Percentiles rank a stretch among this genome's conserved stretches.
Evolutionary conservation across 208 protist species (phyloP).

Genomic region (Naegleria fowleri): DNA sequence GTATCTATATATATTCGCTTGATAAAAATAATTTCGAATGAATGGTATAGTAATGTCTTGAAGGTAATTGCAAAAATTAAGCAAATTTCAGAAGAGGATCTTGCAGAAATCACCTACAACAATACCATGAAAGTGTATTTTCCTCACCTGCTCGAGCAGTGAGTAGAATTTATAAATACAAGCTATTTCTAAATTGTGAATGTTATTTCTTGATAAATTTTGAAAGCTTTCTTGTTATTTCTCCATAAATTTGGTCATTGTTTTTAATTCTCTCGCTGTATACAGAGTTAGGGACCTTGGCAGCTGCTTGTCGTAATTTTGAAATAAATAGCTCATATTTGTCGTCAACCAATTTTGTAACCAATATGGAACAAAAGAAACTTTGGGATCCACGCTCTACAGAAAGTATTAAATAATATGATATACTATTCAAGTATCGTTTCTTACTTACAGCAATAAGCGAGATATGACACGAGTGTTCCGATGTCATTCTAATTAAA

Average conservation of each 20-base stretch:
- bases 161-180: no score
- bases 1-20: conserved; percentile 28
- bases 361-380: neutral
- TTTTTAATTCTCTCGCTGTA: neutral
- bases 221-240: neutral
- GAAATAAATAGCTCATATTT: neutral
- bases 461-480: neutral
- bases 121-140: neutral
- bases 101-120: neutral
- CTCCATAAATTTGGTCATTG: neutral
- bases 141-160: neutral
- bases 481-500: neutral
- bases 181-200: no score
- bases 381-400: neutral
- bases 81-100: neutral
- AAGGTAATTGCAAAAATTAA: neutral
- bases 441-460: neutral
- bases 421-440: no score
- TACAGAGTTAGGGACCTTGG: neutral
- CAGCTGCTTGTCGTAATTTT: neutral
- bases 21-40: no score
- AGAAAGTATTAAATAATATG: no score
- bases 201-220: neutral
- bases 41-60: neutral
- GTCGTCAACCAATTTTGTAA: neutral